These are phyloP conservation scores for Aquilaria yunnanensis DNA, from an alignment of 345 rosid species.

Conservation along the genomic window DNA sequence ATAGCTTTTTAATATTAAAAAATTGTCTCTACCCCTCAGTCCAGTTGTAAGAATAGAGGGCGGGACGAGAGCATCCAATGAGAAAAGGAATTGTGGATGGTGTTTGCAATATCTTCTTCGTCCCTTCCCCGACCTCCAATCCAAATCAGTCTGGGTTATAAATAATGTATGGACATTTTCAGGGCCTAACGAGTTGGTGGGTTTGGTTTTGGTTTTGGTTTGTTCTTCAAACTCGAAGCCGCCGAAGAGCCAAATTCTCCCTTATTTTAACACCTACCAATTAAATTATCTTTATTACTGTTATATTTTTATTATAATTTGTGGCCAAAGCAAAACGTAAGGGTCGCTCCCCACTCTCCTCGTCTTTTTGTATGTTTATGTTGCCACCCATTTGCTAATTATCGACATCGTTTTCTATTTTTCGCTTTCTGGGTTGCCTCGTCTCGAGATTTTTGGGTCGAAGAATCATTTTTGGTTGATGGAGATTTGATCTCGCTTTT, in stretches of 20 bases:
- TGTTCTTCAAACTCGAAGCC: constrained; percentile 34
- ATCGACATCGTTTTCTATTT: not conserved
- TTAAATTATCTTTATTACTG: not conserved
- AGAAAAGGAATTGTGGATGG: not conserved
- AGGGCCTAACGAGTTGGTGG: constrained; percentile 17
- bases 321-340: constrained; percentile 20
- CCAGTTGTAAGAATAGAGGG: too few relatives aligned
- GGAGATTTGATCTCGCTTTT: not conserved
- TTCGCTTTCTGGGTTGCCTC: constrained; percentile 7
- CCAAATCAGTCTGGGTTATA: too few relatives aligned
- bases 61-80: constrained; percentile 31
- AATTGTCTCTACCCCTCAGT: too few relatives aligned
- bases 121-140: not conserved
- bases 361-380: not conserved
- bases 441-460: not conserved
- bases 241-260: constrained; percentile 21
- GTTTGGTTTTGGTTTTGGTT: not conserved
- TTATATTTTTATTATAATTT: not conserved
- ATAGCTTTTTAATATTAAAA: too few relatives aligned
- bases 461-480: not conserved
- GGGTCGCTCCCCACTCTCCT: constrained; percentile 11
- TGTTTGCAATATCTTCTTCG: constrained; percentile 9
- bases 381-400: constrained; percentile 1
- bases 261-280: not conserved
- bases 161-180: constrained; percentile 5